A percentile compares a stretch with the other conserved stretches of the same genome.
Conservation (phyloP, 2,329 filamentous ascomycete species). For the Aspergillus niger region DNA sequence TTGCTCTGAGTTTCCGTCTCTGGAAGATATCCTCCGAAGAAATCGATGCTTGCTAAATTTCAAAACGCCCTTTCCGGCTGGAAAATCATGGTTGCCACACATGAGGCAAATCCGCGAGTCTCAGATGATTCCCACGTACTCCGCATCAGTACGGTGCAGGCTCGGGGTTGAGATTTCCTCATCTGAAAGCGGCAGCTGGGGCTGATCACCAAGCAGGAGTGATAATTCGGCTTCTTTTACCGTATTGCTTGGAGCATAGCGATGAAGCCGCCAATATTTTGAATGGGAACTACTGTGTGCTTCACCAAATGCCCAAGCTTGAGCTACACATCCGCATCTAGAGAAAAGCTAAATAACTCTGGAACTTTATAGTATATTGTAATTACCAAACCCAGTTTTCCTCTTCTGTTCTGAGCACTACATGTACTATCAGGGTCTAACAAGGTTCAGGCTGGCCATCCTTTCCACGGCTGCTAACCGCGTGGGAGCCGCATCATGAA, state of each 20-base stretch:
- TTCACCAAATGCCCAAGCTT: not conserved
- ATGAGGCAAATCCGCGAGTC: not conserved
- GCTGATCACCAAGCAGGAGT: not conserved
- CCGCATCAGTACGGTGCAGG: not conserved
- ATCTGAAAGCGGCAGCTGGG: not conserved
- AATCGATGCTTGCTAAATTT: not conserved
- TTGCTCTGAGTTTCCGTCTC: constrained; percentile 10
- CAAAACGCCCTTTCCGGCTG: not conserved
- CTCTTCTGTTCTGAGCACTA: not conserved
- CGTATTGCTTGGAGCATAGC: not conserved
- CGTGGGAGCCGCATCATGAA: constrained; percentile 1
- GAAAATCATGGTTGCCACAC: not conserved
- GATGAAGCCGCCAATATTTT: not conserved
- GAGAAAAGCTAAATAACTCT: not conserved
- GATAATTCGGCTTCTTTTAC: not conserved
- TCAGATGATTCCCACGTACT: not conserved
- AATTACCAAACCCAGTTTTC: not conserved
- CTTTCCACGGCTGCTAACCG: not conserved
- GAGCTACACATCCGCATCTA: not conserved
- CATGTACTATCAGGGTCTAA: not conserved
- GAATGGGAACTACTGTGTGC: not conserved
- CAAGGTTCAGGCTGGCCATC: not conserved
- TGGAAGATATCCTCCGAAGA: constrained; percentile 9
- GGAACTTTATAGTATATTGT: not conserved
- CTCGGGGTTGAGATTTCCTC: not conserved